A percentile compares a stretch with the other conserved stretches of the same genome.
Conservation (phyloP, 805 yeast species). For the Barnettozyma pratensis region DNA sequence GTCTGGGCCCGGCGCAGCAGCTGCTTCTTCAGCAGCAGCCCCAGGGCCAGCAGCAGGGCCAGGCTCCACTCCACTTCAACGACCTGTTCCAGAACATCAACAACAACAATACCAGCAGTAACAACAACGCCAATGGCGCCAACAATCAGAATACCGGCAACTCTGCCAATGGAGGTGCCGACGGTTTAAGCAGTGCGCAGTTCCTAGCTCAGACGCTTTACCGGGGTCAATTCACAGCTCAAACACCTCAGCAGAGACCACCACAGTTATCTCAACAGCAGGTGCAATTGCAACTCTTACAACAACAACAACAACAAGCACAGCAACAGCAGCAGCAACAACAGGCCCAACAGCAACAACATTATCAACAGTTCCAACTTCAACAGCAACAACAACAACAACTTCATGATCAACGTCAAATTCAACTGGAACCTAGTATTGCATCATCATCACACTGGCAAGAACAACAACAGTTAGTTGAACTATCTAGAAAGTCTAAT, state of each 20-base stretch:
- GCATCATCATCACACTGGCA: slow-evolving; percentile 57
- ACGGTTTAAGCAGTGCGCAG: slow-evolving; percentile 29
- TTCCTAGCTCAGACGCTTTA: slow-evolving; percentile 36
- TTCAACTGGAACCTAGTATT: slow-evolving; percentile 30
- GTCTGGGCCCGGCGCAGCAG: slow-evolving; percentile 24
- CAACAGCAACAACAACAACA: slow-evolving; percentile 18
- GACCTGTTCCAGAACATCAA: slow-evolving; percentile 20
- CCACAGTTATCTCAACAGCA: slow-evolving; percentile 26
- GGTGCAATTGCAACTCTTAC: slow-evolving; percentile 27
- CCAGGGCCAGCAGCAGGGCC: slow-evolving; percentile 16
- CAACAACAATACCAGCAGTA: slow-evolving; percentile 8
- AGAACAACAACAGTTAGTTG: slow-evolving; percentile 71
- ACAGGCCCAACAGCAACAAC: slow-evolving; percentile 8
- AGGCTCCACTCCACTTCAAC: slow-evolving; percentile 18
- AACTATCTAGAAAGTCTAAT: slow-evolving; percentile 61
- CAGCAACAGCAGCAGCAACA: slow-evolving; percentile 12
- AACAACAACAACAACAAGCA: slow-evolving; percentile 18
- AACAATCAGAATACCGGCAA: slow-evolving; percentile 3
- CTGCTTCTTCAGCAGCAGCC: slow-evolving; percentile 21
- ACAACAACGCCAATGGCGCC: slow-evolving; percentile 14
- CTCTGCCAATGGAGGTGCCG: slow-evolving; percentile 5
- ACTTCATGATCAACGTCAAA: slow-evolving; percentile 16
- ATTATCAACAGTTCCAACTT: slow-evolving; percentile 28
- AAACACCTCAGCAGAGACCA: slow-evolving; percentile 27
- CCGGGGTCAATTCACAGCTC: slow-evolving; percentile 34